Evolutionary conservation across 345 rosid genomes (phyloP).

Genomic region (Pugionium dolabratum): DNA sequence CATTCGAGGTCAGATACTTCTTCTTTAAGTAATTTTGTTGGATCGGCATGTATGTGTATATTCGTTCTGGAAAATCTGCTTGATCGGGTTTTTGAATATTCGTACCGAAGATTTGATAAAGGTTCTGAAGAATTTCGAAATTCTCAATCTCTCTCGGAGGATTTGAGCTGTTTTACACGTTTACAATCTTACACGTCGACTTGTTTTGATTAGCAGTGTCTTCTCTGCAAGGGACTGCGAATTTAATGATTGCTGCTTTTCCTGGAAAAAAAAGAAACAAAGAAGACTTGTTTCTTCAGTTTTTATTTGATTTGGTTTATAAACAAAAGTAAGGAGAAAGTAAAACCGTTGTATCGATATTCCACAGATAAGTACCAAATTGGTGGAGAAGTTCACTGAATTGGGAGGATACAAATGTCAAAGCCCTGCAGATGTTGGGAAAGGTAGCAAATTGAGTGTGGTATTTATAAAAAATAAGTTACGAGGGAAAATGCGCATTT

Average conservation of each 20-base stretch:
- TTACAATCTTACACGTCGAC: background rate
- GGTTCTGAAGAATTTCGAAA: background rate
- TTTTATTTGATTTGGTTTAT: background rate
- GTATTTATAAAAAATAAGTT: background rate
- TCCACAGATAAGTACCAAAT: slow-evolving; percentile 47
- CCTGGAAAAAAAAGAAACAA: background rate
- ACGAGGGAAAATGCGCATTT: background rate
- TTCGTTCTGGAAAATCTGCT: background rate
- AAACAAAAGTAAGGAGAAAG: background rate
- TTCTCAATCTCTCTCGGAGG: background rate
- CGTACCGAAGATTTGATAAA: background rate
- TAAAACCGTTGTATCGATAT: slow-evolving; percentile 12
- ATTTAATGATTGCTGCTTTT: background rate
- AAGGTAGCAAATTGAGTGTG: slow-evolving; percentile 46
- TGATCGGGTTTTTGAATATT: background rate
- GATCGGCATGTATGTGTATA: slow-evolving; percentile 6
- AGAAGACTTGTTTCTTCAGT: background rate
- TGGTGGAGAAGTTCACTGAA: slow-evolving; percentile 54
- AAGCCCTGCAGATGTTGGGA: slow-evolving; percentile 58
- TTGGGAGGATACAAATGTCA: slow-evolving; percentile 60
- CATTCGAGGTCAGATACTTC: slow-evolving; percentile 16
- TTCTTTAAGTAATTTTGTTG: background rate
- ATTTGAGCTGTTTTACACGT: slow-evolving; percentile 1
- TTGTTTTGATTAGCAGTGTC: slow-evolving; percentile 2
- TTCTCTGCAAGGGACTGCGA: background rate